Conservation (phyloP, 805 yeast genomes). For the Candida tammaniensis region DNA sequence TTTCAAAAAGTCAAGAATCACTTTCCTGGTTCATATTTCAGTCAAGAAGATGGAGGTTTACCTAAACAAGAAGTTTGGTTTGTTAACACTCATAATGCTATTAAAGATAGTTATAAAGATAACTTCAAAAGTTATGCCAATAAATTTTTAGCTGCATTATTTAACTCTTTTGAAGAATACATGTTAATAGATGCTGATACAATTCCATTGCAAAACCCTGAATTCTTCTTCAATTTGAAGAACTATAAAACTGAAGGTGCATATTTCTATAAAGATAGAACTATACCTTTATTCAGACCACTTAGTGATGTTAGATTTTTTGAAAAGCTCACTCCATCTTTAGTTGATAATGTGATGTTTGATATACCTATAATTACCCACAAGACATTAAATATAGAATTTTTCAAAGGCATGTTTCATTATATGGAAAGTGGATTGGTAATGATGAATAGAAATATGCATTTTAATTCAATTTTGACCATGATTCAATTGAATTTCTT, state of each 20-base stretch:
- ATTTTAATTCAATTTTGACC: slow-evolving; percentile 24
- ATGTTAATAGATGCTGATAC: slow-evolving; percentile 55
- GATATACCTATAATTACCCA: slow-evolving; percentile 33
- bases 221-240: slow-evolving; percentile 24
- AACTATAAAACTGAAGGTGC: slow-evolving; percentile 35
- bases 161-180: slow-evolving; percentile 57
- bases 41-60: slow-evolving; percentile 20
- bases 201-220: slow-evolving; percentile 30
- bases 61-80: slow-evolving; percentile 39
- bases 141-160: slow-evolving; percentile 56
- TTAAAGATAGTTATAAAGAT: slow-evolving; percentile 19
- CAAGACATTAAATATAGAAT: slow-evolving; percentile 25
- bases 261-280: slow-evolving; percentile 29
- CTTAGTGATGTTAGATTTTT: slow-evolving; percentile 21
- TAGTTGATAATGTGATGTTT: slow-evolving; percentile 27
- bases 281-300: slow-evolving; percentile 23
- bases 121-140: slow-evolving; percentile 25
- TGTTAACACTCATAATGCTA: slow-evolving; percentile 27
- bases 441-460: slow-evolving; percentile 21
- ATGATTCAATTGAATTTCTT: slow-evolving; percentile 29
- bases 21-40: slow-evolving; percentile 21
- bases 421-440: slow-evolving; percentile 35
- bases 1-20: slow-evolving; percentile 18
- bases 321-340: slow-evolving; percentile 25
- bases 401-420: slow-evolving; percentile 39